Percentiles rank a stretch among this genome's conserved stretches.
Evolutionary conservation across 495 filamentous ascomycete genomes (phyloP).

Genomic region (Coniosporium apollinis): DNA sequence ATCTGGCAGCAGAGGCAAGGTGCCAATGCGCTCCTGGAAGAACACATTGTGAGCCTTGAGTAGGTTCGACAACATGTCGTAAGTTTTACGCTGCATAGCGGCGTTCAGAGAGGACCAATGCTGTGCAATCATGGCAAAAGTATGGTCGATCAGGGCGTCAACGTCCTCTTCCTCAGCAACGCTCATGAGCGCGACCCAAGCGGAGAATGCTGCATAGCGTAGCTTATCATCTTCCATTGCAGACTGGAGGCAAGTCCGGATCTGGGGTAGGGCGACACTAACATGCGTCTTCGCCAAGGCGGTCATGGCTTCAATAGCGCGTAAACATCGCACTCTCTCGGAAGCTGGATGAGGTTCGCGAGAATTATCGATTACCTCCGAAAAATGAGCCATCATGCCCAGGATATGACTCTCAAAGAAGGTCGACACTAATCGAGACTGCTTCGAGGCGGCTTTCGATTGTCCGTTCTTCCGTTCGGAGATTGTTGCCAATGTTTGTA

Average conservation of each 20-base stretch:
- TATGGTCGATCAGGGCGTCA: conserved; percentile 64
- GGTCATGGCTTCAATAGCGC: conserved; percentile 80
- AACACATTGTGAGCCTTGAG: conserved; percentile 40
- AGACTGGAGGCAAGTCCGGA: conserved; percentile 74
- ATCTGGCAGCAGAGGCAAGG: conserved; percentile 60
- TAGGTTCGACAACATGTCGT: conserved; percentile 45
- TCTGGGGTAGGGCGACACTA: conserved; percentile 71
- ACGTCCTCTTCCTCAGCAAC: conserved; percentile 62
- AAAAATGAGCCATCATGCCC: conserved; percentile 71
- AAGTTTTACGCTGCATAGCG: conserved; percentile 37
- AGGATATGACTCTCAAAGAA: conserved; percentile 78
- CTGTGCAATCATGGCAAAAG: conserved; percentile 67
- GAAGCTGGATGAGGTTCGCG: conserved; percentile 31
- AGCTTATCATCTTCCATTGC: conserved; percentile 58
- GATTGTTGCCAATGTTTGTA: conserved; percentile 50
- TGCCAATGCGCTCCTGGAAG: conserved; percentile 46
- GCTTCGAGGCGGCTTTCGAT: conserved; percentile 31
- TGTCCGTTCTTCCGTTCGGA: conserved; percentile 36
- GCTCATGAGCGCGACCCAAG: conserved; percentile 65
- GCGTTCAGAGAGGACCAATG: conserved; percentile 58
- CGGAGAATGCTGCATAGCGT: conserved; percentile 57
- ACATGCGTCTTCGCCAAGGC: conserved; percentile 49
- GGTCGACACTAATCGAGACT: conserved; percentile 39
- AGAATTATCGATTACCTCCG: conserved; percentile 63
- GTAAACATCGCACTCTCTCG: conserved; percentile 59